These are phyloP conservation scores for Neurospora hispaniola DNA, from an alignment of 495 filamentous ascomycete genomes.

Conservation along the genomic window DNA sequence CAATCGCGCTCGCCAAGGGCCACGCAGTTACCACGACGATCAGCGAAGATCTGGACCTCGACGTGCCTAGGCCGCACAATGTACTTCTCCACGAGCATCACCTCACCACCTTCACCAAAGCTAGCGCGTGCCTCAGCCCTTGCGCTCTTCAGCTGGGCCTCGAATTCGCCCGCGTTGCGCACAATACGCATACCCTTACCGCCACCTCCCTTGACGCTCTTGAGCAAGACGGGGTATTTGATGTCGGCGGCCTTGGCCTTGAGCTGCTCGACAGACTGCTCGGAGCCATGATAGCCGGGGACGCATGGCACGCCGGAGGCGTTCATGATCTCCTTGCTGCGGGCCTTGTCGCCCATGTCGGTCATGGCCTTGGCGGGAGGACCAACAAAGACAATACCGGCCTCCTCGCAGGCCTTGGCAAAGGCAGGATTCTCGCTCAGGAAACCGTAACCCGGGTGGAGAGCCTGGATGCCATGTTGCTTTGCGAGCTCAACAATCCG, in stretches of 20 bases:
- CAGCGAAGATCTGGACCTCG: slow-evolving; percentile 95
- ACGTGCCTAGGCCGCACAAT: slow-evolving; percentile 91
- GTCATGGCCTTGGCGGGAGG: slow-evolving; percentile 89
- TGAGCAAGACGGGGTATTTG: slow-evolving; percentile 86
- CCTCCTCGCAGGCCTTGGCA: slow-evolving; percentile 78
- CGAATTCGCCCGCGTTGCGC: slow-evolving; percentile 60
- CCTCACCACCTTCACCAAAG: slow-evolving; percentile 76
- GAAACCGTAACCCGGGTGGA: slow-evolving; percentile 97
- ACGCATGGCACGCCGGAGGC: slow-evolving; percentile 89
- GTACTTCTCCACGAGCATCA: slow-evolving; percentile 96
- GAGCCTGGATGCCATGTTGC: slow-evolving; percentile 69
- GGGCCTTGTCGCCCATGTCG: slow-evolving; percentile 95
- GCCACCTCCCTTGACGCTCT: slow-evolving; percentile 93
- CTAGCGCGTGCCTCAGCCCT: slow-evolving; percentile 83
- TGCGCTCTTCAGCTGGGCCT: slow-evolving; percentile 71
- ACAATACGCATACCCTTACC: slow-evolving; percentile 99
- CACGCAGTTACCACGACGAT: slow-evolving; percentile 75
- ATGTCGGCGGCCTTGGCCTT: slow-evolving; percentile 67
- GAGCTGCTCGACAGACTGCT: slow-evolving; percentile 67
- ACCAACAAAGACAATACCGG: slow-evolving; percentile 89
- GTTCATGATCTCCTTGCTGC: slow-evolving; percentile 87
- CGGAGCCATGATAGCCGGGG: slow-evolving; percentile 84
- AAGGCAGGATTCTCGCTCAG: slow-evolving; percentile 91
- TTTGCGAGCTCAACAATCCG: slow-evolving; percentile 83
- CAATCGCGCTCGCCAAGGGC: slow-evolving; percentile 81